Conservation (phyloP, 148 eudicot species). For the Silene uniflora region DNA sequence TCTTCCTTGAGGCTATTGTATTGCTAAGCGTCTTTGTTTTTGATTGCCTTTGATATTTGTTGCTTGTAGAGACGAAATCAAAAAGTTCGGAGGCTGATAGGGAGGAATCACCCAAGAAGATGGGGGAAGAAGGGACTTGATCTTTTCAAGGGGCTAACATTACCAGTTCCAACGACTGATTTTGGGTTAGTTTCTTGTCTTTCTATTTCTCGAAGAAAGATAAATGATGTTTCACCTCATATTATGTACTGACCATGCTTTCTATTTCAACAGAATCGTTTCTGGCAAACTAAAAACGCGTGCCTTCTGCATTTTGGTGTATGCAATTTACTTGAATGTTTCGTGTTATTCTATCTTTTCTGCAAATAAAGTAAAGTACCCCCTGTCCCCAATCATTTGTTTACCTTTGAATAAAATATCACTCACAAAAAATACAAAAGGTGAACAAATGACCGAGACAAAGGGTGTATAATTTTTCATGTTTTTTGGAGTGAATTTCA, state of each 20-base stretch:
- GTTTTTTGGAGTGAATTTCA: neutral
- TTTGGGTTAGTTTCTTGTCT: neutral
- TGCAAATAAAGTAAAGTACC: no score
- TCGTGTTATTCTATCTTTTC: no score
- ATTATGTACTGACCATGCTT: neutral
- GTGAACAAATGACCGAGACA: no score
- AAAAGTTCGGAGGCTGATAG: neutral
- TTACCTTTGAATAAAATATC: neutral
- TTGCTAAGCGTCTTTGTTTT: no score
- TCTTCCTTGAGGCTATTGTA: no score
- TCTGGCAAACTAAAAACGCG: neutral
- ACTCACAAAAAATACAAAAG: no score
- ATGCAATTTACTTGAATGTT: neutral
- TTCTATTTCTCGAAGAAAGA: neutral
- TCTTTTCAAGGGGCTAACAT: neutral
- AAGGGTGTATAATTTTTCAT: neutral
- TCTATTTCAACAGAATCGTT: neutral
- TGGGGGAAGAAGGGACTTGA: neutral
- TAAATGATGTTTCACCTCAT: neutral
- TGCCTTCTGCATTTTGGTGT: conserved; percentile 4
- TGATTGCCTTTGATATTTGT: neutral
- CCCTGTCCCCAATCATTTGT: no score
- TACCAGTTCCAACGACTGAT: neutral
- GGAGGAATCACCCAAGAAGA: neutral
- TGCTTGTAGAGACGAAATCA: no score